Evolutionary conservation across 768 basidiomycete species (phyloP), one percentile per base, ranked within the genome.

Genomic region (Boletus huronensis): DNA sequence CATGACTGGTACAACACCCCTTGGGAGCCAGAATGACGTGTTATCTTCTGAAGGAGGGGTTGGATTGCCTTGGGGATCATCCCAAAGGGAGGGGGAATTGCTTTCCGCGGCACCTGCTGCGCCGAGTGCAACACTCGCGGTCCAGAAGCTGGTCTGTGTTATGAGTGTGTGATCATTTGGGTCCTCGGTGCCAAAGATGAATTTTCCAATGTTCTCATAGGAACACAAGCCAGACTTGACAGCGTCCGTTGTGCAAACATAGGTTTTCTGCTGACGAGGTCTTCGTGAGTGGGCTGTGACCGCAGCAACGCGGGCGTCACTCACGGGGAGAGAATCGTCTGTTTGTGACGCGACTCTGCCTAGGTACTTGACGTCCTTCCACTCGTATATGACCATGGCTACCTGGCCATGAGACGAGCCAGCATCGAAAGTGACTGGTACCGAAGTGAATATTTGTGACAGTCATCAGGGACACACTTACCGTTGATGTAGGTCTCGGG

Each of bases 301-400:
- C 17, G 31, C 21, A 52, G 53, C 36, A 41, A 45, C 58, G 40
- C 36, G 31, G 25, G 56, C 23, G 52, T 48, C 57, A 74, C 85
- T 82, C 71, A 93, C 88, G 59, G 88, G 88, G 47, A 87, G 64
- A 52, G 75, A 74, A 36, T 82, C 79, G 58, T 83, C 78, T 6
- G 67, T 71, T 31, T 71, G 57, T 5, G 83, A 82, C 29, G 84
- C 83, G 43, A 78, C 73, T 67, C 80, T 84, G 32, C 97, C 97
- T 3, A 99, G 79, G 67, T 90, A 94, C 43, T 78, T 73, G 49
- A 85, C 85, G 66, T 99, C 97, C 28, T 78, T 69, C 95, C 95
- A 99, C 73, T 98, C 96, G 65, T 98, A 99, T 23, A 99, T 84
- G 50, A 96, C 89, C 80, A 97, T 85, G 26, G 96, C 92, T 19